These are phyloP conservation scores for Penicillium griseofulvum DNA, from an alignment of 2,329 filamentous ascomycete species.

Conservation along the genomic window DNA sequence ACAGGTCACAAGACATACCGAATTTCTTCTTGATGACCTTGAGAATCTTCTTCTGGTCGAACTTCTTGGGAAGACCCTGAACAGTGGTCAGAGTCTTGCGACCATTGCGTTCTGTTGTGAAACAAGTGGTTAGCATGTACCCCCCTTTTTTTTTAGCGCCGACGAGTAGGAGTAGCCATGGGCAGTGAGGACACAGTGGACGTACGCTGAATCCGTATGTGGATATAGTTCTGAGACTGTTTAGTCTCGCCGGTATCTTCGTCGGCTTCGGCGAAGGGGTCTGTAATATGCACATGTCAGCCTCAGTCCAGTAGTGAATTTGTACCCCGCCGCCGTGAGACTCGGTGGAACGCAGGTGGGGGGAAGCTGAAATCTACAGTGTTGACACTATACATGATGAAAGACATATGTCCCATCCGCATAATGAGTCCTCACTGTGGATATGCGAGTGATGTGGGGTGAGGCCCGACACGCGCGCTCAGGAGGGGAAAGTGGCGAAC, in stretches of 20 bases:
- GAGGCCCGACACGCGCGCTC: conserved; percentile 7
- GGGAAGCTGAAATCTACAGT: neutral
- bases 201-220: conserved; percentile 99
- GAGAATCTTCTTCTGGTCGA: conserved; percentile 99
- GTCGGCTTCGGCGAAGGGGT: conserved; percentile 99
- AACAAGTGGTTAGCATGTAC: conserved; percentile 23
- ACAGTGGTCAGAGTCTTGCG: conserved; percentile 99
- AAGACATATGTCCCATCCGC: neutral
- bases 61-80: conserved; percentile 97
- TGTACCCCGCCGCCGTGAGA: conserved; percentile 38
- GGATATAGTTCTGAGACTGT: conserved; percentile 96
- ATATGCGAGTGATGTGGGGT: conserved; percentile 7
- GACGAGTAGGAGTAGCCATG: conserved; percentile 1
- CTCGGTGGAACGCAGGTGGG: conserved; percentile 10
- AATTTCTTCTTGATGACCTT: conserved; percentile 99
- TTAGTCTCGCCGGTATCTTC: conserved; percentile 96
- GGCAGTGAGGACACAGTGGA: conserved; percentile 26
- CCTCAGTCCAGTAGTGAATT: conserved; percentile 29
- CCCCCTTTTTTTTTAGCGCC: conserved; percentile 6
- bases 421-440: neutral
- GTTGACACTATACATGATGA: neutral
- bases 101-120: conserved; percentile 89
- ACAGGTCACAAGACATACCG: conserved; percentile 53
- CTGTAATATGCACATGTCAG: conserved; percentile 52
- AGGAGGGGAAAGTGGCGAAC: conserved; percentile 44